These are phyloP conservation scores for Pseudogymnoascus sp. DNA, from an alignment of 2,329 filamentous ascomycete species.

Conservation along the genomic window DNA sequence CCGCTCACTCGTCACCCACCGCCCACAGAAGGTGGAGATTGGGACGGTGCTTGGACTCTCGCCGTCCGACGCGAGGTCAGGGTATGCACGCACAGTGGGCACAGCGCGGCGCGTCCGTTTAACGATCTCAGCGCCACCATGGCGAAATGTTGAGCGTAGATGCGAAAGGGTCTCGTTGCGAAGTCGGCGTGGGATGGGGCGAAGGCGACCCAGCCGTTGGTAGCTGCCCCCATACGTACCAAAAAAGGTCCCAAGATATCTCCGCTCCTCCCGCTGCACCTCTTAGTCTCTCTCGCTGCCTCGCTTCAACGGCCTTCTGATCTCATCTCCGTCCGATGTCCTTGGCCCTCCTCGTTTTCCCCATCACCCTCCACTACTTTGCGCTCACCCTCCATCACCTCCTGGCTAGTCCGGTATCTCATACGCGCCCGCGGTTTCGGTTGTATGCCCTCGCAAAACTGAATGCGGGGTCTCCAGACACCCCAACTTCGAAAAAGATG, in stretches of 20 bases:
- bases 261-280: not conserved
- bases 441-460: slow-evolving; percentile 1
- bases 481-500: slow-evolving; percentile 1
- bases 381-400: not conserved
- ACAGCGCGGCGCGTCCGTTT: not conserved
- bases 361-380: not conserved
- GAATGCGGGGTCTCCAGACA: slow-evolving; percentile 7
- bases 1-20: not conserved
- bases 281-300: not conserved
- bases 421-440: slow-evolving; percentile 4
- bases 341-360: not conserved
- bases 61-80: not conserved
- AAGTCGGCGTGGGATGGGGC: slow-evolving; percentile 2
- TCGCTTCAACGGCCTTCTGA: not conserved
- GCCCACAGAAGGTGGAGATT: not conserved
- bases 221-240: not conserved
- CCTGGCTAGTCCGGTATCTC: not conserved
- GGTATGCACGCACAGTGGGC: not conserved
- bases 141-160: not conserved
- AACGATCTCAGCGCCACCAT: slow-evolving; percentile 3
- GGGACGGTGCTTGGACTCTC: slow-evolving; percentile 5
- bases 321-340: not conserved
- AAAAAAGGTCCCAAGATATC: not conserved
- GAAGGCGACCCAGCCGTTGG: not conserved
- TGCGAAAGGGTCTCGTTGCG: not conserved